These are phyloP conservation scores for Neonectria magnoliae DNA, from an alignment of 2,329 filamentous ascomycete genomes.

Conservation along the genomic window DNA sequence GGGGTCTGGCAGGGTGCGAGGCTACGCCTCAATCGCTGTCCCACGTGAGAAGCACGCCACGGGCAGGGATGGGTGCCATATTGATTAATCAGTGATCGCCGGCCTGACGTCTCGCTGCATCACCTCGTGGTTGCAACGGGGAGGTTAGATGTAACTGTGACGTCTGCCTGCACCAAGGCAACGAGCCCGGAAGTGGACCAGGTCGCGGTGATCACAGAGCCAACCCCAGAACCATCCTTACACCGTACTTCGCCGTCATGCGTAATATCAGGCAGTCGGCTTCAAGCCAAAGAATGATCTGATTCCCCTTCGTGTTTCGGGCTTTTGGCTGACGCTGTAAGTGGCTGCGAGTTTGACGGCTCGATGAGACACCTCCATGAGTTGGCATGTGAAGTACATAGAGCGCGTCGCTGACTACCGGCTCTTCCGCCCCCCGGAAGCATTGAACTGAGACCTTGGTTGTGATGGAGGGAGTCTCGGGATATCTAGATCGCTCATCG, in stretches of 20 bases:
- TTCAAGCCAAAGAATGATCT: conserved; percentile 18
- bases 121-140: conserved; percentile 7
- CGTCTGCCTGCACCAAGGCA: conserved; percentile 10
- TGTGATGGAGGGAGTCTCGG: background rate
- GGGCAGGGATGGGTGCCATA: conserved; percentile 21
- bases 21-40: conserved; percentile 28
- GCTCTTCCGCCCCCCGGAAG: conserved; percentile 9
- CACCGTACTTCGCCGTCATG: conserved; percentile 23
- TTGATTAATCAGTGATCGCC: conserved; percentile 16
- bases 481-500: conserved; percentile 3
- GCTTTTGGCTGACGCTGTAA: conserved; percentile 7
- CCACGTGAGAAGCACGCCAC: conserved; percentile 33
- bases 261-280: conserved; percentile 8
- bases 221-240: conserved; percentile 7
- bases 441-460: conserved; percentile 6
- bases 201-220: conserved; percentile 7
- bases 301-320: conserved; percentile 19
- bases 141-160: background rate
- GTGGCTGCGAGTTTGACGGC: conserved; percentile 11
- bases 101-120: conserved; percentile 17
- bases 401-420: background rate
- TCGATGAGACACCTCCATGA: conserved; percentile 14
- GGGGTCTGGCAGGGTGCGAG: conserved; percentile 19
- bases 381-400: too few relatives aligned
- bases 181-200: conserved; percentile 8